Conservation (phyloP, 352 stramenopile species). For the Blastocystis sp. region DNA sequence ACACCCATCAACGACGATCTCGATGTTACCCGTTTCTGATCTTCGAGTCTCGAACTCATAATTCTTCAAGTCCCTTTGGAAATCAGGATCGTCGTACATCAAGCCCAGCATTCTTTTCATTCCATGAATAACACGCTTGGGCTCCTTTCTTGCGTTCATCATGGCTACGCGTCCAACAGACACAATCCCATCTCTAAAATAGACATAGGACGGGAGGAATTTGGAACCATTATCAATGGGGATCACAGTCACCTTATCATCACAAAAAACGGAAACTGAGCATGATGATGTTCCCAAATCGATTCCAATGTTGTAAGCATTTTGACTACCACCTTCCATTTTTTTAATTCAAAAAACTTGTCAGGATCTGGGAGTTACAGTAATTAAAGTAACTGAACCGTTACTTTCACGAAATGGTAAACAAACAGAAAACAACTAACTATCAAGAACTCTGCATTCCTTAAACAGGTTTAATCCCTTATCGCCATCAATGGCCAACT, state of each 20-base stretch:
- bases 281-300: conserved; percentile 77
- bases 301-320: conserved; percentile 68
- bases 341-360: neutral
- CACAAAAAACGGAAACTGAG: conserved; percentile 70
- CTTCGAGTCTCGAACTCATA: conserved; percentile 66
- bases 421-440: conserved; percentile 1
- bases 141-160: conserved; percentile 19
- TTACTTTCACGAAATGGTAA: neutral
- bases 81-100: conserved; percentile 65
- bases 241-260: conserved; percentile 64
- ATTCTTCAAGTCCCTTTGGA: conserved; percentile 68
- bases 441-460: neutral
- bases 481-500: neutral
- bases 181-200: conserved; percentile 58
- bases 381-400: no score
- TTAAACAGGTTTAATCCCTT: neutral
- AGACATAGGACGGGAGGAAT: conserved; percentile 64
- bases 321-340: neutral
- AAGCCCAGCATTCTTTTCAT: conserved; percentile 2
- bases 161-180: neutral
- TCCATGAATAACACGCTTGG: conserved; percentile 7
- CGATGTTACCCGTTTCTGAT: neutral
- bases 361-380: neutral
- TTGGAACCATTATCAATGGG: conserved; percentile 61
- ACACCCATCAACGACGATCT: neutral